Evolutionary conservation across 768 basidiomycete genomes (phyloP), one percentile per base, ranked within the genome.

Genomic region (Cystofilobasidium bisporidii): DNA sequence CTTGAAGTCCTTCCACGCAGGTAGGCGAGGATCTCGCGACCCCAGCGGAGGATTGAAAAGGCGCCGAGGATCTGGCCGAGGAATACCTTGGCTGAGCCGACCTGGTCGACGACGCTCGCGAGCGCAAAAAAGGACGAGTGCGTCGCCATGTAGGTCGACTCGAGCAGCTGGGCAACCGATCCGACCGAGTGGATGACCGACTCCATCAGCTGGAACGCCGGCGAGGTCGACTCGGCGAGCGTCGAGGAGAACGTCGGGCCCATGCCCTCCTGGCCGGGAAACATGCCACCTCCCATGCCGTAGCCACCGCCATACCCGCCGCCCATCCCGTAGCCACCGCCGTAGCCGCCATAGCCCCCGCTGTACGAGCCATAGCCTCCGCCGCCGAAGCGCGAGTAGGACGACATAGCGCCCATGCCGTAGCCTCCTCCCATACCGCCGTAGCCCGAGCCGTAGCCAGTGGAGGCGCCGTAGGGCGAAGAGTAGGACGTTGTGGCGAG

Each of bases 81-180:
- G 17, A 91, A 93, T 71, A 93, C 88, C 60, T 91, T 83, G 50
- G 97, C 83, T 72, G 91, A 89, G 3, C 85, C 86, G 73, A 99
- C 87, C 75, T 99, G 96, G 74, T 99, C 96, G 45, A 93, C 82
- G 55, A 99, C 94, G 70, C 91, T 89, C 61, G 93, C 91, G 87
- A 94, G 91, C 65, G 75, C 75, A 36, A 75, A 76, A 71, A 76
- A 94, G 12, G 86, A 88, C 0, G 89, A 91, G 77, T 94, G 91
- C 0, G 91, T 94, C 2, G 94, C 94, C 87, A 97, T 89, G 78
- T 94, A 97, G 8, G 94, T 98, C 40, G 85, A 87, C 77, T 98
- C 94, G 74, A 99, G 86, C 85, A 99, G 93, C 76, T 98, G 94
- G 0, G 94, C 87, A 70, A 99, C 86, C 28, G 93, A 93, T 0